Evolutionary conservation across 352 stramenopile species (phyloP), one percentile per base, ranked within the genome.

Genomic region (Globisporangium emineosum): DNA sequence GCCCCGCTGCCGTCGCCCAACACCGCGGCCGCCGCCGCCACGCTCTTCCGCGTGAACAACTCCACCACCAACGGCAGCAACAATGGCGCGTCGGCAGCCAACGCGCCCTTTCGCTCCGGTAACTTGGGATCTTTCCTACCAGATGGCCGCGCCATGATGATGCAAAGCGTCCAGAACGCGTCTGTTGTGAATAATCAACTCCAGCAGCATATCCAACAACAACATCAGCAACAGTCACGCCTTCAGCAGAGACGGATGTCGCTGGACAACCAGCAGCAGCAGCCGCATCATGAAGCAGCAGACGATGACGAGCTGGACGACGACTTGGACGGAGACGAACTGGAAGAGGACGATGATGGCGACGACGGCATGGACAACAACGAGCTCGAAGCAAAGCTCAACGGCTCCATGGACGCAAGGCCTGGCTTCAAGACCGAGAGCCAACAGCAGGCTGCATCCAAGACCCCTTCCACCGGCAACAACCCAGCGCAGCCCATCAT

Each of bases 21-120:
- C 51, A 63, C 66, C 10, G 62, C 66, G 15, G 60, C 55, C 21
- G 65, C 65, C 40, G 62, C 64, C 15, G 25, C 58, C 25, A 52
- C 57, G 40, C 57, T 69, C 43, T 72, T 72, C 60, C 68, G 61
- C 55, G 65, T 64, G 3, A 65, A 57, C 55, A 23, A 56, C 30
- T n/a, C n/a, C 49, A 32, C 25, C 9, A 37, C 2, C 29, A 47
- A 45, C 32, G 8, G 12, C 37, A 17, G 37, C 37, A 45, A 17
- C 37, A 45, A 45, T 21, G 37, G 40, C 40, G 6, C 17, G 1
- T 21, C 8, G 3, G 40, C n/a, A 19, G 40, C 25, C 32, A 43
- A 30, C n/a, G n/a, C 52, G 30, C 52, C 52, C 30, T 58, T 58
- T 58, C 52, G 52, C 52, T 45, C 52, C 30, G 45, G 17, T 32